Percentiles rank a stretch among this genome's conserved stretches.
Conservation (phyloP, 2,329 filamentous ascomycete species). For the Xylaria sp. region DNA sequence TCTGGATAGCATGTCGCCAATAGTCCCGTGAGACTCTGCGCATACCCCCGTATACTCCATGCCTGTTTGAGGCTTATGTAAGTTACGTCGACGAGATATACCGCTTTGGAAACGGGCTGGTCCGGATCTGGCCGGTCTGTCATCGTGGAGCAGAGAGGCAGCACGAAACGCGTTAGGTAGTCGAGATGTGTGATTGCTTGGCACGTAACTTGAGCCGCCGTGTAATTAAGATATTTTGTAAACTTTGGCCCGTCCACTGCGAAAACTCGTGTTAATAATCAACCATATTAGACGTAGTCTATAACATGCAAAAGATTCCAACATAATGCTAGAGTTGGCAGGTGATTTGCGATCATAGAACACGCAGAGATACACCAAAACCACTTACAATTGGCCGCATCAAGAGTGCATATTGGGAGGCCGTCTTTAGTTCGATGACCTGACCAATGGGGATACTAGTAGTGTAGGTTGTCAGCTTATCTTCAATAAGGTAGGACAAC, state of each 20-base stretch:
- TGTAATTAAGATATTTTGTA: conserved; percentile 15
- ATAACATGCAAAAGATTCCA: background rate
- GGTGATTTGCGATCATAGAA: background rate
- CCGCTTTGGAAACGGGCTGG: conserved; percentile 20
- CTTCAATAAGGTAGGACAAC: background rate
- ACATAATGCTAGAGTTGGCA: background rate
- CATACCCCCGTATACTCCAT: conserved; percentile 27
- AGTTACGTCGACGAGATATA: conserved; percentile 26
- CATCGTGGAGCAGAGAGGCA: conserved; percentile 29
- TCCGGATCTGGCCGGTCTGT: conserved; percentile 13
- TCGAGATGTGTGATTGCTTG: conserved; percentile 28
- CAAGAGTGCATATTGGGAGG: conserved; percentile 29
- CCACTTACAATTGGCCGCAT: conserved; percentile 20
- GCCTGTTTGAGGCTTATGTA: conserved; percentile 19
- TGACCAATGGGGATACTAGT: conserved; percentile 32
- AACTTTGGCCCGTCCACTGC: conserved; percentile 28
- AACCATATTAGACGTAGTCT: background rate
- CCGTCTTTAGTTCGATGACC: conserved; percentile 28
- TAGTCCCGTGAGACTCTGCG: conserved; percentile 22
- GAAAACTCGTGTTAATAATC: background rate
- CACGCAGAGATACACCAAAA: background rate
- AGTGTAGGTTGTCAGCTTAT: background rate
- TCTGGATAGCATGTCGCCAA: conserved; percentile 32
- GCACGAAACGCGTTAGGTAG: conserved; percentile 30
- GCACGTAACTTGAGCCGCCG: conserved; percentile 13